These are phyloP conservation scores for Phaffomyces antillensis DNA, from an alignment of 805 yeast species.

Conservation along the genomic window DNA sequence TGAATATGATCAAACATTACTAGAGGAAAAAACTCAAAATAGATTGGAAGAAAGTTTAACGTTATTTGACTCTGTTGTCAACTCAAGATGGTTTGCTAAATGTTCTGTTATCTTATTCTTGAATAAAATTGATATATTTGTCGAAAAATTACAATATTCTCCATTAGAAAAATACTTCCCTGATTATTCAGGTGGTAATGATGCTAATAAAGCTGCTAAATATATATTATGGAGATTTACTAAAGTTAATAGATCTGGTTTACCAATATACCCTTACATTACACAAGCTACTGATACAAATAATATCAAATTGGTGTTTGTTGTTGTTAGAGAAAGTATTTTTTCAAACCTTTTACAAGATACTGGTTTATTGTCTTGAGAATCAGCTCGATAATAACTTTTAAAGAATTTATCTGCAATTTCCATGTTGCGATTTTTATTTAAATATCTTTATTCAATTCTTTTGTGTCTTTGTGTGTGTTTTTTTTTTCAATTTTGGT, in stretches of 20 bases:
- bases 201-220: slow-evolving; percentile 84
- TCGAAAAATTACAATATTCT: slow-evolving; percentile 73
- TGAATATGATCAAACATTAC: slow-evolving; percentile 81
- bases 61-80: slow-evolving; percentile 83
- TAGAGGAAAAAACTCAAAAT: slow-evolving; percentile 72
- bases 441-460: neutral
- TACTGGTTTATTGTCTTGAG: slow-evolving; percentile 53
- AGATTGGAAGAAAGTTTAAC: slow-evolving; percentile 77
- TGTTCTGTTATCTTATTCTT: slow-evolving; percentile 81
- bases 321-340: slow-evolving; percentile 75
- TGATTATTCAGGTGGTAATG: slow-evolving; percentile 86
- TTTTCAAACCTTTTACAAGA: slow-evolving; percentile 70
- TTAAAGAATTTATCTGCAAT: neutral
- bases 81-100: slow-evolving; percentile 87
- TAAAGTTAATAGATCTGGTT: slow-evolving; percentile 73
- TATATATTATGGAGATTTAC: slow-evolving; percentile 87
- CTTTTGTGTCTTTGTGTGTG: too few species aligned
- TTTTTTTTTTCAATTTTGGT: too few species aligned
- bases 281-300: slow-evolving; percentile 94
- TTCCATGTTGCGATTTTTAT: neutral
- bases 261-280: slow-evolving; percentile 81
- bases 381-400: neutral
- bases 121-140: slow-evolving; percentile 86
- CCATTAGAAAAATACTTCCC: slow-evolving; percentile 83
- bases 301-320: slow-evolving; percentile 78